These are phyloP conservation scores for Arxiozyma bovina DNA, from an alignment of 1,139 yeast species.

Conservation along the genomic window DNA sequence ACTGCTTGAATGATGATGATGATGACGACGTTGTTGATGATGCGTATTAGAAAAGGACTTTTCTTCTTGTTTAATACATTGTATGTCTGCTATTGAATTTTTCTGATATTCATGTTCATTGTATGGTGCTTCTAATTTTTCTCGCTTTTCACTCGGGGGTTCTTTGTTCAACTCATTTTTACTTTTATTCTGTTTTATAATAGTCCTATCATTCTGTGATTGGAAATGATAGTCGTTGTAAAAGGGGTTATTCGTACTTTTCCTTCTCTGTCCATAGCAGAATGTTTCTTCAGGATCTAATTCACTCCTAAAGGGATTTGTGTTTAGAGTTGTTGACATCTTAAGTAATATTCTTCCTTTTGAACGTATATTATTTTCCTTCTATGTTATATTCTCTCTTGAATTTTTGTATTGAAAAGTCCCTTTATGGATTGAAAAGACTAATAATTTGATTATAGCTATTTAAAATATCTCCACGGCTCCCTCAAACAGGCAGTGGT, in stretches of 20 bases:
- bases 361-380: not conserved
- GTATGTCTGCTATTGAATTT: not conserved
- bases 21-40: constrained; percentile 5
- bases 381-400: not conserved
- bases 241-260: constrained; percentile 3
- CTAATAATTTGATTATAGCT: too few species aligned
- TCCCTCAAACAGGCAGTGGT: not conserved
- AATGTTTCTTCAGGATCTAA: not conserved
- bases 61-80: not conserved
- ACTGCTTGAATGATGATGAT: constrained; percentile 9
- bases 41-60: not conserved
- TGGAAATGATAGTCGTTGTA: not conserved
- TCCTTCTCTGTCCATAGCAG: not conserved
- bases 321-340: not conserved
- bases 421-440: not conserved
- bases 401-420: not conserved
- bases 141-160: not conserved
- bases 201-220: not conserved
- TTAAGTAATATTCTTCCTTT: not conserved
- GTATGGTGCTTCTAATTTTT: not conserved
- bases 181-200: not conserved
- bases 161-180: not conserved
- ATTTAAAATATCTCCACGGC: too few species aligned
- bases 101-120: not conserved
- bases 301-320: constrained; percentile 2